Evolutionary conservation across 2,329 filamentous ascomycete species (phyloP), one percentile per base, ranked within the genome.

Genomic region (Epichloe gansuensis): DNA sequence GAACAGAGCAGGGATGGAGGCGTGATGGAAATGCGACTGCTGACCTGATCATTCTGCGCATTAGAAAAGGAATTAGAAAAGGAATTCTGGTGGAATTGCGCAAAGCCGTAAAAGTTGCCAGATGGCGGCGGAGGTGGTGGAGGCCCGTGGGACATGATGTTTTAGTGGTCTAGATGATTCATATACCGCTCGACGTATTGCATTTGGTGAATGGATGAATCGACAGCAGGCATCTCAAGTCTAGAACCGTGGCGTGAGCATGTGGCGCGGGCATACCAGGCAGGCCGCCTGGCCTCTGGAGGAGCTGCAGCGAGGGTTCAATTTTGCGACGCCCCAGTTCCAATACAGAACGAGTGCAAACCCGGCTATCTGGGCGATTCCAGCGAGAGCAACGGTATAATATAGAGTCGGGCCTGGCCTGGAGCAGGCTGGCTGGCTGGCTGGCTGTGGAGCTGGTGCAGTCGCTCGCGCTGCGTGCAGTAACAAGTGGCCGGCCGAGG

Each of bases 111-210:
- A 15, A 51, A 55, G 39, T 31, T 52, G 46, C 48, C 54, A 5
- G 31, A 31, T 12, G 47, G 44, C 46, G 44, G 54, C 42, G 54
- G 54, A 31, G 47, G 54, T 31, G 50, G 53, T 37, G 54, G 52
- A 5, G 52, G 54, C 25, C 48, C 48, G 46, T 54, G 51, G 21
- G 51, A 53, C 54, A 55, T 55, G 52, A 42, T 54, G 48, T n/a
- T 44, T 51, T 28, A 38, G 42, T 38, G 37, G 28, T 35, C 38
- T 28, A 12, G 38, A 50, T 12, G 8, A 5, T 17, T 42, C n/a
- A 12, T 49, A 49, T 43, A 43, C 13, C 8, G 46, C 46, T 48
- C 46, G 17, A 43, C 23, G 37, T 50, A 51, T 45, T 46, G 51
- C 51, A 48, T 52, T 41, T 43, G 46, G 34, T 42, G 44, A 43